Evolutionary conservation across 352 stramenopile species (phyloP).

Genomic region (Pythium phragmitis): DNA sequence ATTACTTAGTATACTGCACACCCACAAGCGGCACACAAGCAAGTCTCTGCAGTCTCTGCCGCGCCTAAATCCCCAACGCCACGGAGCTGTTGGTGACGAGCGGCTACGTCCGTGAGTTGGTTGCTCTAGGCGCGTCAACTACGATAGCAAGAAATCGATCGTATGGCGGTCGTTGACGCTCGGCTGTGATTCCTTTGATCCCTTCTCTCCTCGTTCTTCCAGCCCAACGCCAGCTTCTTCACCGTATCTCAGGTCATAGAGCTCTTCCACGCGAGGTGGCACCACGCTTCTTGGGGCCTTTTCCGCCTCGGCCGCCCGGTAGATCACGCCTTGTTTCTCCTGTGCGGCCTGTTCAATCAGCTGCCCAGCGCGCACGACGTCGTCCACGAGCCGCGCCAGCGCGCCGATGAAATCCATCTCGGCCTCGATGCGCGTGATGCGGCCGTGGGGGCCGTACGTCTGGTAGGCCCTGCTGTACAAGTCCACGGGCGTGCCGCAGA

Average conservation of each 20-base stretch:
- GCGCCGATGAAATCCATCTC: conserved; percentile 6
- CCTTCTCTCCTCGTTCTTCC: background rate
- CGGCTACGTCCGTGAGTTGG: too few species aligned
- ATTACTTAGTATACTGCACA: too few species aligned
- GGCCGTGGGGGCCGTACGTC: background rate
- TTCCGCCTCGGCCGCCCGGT: background rate
- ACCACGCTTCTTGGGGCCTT: background rate
- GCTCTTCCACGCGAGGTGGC: background rate
- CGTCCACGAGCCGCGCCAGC: background rate
- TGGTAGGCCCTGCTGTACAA: background rate
- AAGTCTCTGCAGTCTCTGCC: too few species aligned
- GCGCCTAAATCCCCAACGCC: too few species aligned
- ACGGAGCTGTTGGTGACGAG: too few species aligned
- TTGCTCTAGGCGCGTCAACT: background rate
- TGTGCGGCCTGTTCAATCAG: background rate
- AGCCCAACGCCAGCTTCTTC: too few species aligned
- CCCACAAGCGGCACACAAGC: too few species aligned
- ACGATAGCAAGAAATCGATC: background rate
- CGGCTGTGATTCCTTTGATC: background rate
- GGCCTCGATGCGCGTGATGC: background rate
- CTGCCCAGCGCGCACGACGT: background rate
- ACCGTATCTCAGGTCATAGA: background rate
- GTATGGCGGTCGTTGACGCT: background rate
- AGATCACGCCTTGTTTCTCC: background rate
- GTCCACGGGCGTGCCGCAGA: background rate